Base-by-base conservation (phyloP, 768 basidiomycete genomes). In the Chiua virens region DNA sequence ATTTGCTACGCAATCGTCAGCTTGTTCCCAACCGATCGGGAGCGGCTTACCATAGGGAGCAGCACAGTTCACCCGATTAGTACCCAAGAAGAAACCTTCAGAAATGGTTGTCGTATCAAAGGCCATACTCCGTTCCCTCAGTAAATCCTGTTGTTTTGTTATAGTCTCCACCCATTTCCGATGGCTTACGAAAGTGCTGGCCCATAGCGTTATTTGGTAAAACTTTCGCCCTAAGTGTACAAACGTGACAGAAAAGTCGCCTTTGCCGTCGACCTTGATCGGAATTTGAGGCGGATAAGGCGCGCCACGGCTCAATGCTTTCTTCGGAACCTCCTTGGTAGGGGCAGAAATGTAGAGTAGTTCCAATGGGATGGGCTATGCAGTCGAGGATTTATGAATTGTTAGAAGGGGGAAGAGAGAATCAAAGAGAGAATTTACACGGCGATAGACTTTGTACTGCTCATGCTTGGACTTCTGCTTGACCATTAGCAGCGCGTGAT, bases 121-220 rank as follows among this genome's bases (percentile, higher is more conserved):
- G 18, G 93, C 82, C 67, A 77, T 73, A 63, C 91, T 95, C 54
- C 90, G 75, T 55, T 95, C 92, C 52, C 88, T 78, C 77, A 98
- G 78, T 25, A 75, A 65, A 55, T 87, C 83, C 75, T 98, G 97
- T 66, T 96, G 92, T 74, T 89, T 93, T 62, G 80, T 77, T 59
- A 99, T 97, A 52, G 78, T 73, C 60, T 99, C 97, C 43, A 98
- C 69, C 97, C 97, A 98, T 71, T 97, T 98, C 62, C 86, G 85
- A 63, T 98, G 87, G 57, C 80, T 82, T 47, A 92, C 78, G 41
- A 85, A 83, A 25, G 94, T 89, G 60, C 81, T 86, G 39, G 92
- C 91, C 92, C 92, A 98, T 11, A 99, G 75, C 54, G 92, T 88
- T 61, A 98, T 79, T 56, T 87, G 85, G 68, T 98, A 98, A 54